Base-by-base conservation (phyloP, 192 early-diverging fungal genomes). In the Backusella circina region DNA sequence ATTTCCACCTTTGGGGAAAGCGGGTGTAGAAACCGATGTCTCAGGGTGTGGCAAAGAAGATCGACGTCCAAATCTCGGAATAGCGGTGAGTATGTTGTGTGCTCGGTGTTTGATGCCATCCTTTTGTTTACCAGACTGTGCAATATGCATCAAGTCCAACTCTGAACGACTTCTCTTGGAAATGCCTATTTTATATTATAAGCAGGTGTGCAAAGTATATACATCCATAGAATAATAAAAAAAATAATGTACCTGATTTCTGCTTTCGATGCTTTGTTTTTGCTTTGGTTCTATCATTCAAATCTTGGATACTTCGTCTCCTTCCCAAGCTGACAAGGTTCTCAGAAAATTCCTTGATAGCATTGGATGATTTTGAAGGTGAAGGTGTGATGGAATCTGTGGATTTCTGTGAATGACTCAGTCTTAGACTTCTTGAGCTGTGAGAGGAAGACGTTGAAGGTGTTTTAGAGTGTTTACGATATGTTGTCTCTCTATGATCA, bases 301-400 rank as follows among this genome's bases (percentile, higher is more conserved):
- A 5, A 28, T 82, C 77, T 30, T 78, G 73, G 6, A 75, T 65
- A 51, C 77, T 82, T n/a, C 77, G 73, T 64, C 81, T 67, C 44
- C 80, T 70, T n/a, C 71, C 64, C 21, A 79, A 30, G n/a, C 65
- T 73, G 21, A 65, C 64, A 26, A 82, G 47, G 15, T 65, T 67
- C 35, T 76, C 74, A 28, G 79, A 72, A 5, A 80, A 44, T 5
- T 80, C 79, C 39, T 75, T 75, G 18, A 76, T 72, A 13, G 76
- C 67, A 50, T 23, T 82, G 1, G 74, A 61, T 61, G 54, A 73
- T 51, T 72, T 61, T 5, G 70, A 72, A 18, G 71, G 65, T 13
- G 67, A 28, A 36, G 71, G 65, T 30, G 44, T 74, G 28, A 65
- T 44, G 12, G 70, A 65, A 8, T 57, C 28, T 21, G n/a, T 33